phyloP scores from a whole-genome alignment of 305 asterid species.

The Solanum hybrid region DNA sequence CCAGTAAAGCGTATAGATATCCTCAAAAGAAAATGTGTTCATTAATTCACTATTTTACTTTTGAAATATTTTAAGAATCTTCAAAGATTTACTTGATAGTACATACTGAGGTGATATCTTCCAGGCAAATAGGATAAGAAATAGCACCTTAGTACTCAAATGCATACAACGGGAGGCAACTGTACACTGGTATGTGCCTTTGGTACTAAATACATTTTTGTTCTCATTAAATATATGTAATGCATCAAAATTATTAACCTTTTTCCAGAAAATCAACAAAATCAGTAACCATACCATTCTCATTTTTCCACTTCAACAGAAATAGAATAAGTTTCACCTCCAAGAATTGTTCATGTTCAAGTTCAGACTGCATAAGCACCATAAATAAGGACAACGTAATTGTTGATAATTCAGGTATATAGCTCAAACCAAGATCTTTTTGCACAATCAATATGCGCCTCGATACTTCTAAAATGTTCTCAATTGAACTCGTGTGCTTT shows the following conservation, averaged over 20 bases:
- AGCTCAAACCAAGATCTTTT: constrained; percentile 77
- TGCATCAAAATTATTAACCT: background rate
- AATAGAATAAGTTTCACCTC: constrained; percentile 44
- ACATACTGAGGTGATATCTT: background rate
- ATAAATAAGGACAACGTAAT: constrained; percentile 48
- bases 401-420: constrained; percentile 42
- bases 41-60: background rate
- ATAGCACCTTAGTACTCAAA: background rate
- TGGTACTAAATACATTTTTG: background rate
- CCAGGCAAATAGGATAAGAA: background rate
- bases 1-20: background rate
- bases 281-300: constrained; percentile 39
- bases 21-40: background rate
- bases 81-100: background rate
- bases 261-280: constrained; percentile 4
- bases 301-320: constrained; percentile 78
- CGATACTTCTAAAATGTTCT: constrained; percentile 54
- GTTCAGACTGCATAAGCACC: constrained; percentile 58
- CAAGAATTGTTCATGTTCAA: constrained; percentile 85
- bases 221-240: background rate
- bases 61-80: background rate
- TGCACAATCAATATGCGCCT: constrained; percentile 59
- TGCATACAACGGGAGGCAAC: background rate
- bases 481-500: constrained; percentile 46
- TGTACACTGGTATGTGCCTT: background rate